These are phyloP conservation scores for Penicillium corylophilum DNA, from an alignment of 2,329 filamentous ascomycete species.

Conservation along the genomic window DNA sequence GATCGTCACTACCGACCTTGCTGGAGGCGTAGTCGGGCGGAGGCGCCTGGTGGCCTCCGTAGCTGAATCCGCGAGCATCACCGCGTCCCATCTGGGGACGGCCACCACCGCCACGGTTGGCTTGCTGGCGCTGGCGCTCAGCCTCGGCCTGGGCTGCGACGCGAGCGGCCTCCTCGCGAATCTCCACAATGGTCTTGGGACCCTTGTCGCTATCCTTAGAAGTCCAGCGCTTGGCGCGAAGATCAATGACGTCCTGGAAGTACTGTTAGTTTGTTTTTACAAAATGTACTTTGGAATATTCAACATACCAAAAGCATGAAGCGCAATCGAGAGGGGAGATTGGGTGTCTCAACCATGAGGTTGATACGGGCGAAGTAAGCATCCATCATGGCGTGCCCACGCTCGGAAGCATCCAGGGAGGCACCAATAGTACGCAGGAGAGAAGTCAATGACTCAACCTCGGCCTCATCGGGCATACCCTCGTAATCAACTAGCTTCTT, in stretches of 20 bases:
- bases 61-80: constrained; percentile 79
- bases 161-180: constrained; percentile 77
- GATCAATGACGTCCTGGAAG: constrained; percentile 72
- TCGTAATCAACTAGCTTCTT: constrained; percentile 95
- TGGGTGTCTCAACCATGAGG: constrained; percentile 73
- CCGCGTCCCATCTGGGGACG: constrained; percentile 76
- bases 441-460: constrained; percentile 93
- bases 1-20: constrained; percentile 86
- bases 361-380: constrained; percentile 90
- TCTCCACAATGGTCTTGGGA: constrained; percentile 92
- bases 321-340: constrained; percentile 79
- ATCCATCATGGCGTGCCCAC: constrained; percentile 83
- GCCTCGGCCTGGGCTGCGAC: constrained; percentile 78
- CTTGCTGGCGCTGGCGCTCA: constrained; percentile 54
- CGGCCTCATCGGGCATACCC: constrained; percentile 87
- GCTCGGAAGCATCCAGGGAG: constrained; percentile 79
- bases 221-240: constrained; percentile 73
- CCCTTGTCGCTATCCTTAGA: constrained; percentile 92
- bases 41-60: constrained; percentile 61
- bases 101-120: constrained; percentile 62
- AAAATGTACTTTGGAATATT: too few species aligned
- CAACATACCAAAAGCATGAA: constrained; percentile 82
- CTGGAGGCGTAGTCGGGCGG: constrained; percentile 71
- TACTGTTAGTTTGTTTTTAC: constrained; percentile 9
- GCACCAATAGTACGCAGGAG: constrained; percentile 86